Evolutionary conservation across 2,329 filamentous ascomycete species (phyloP), one percentile per base, ranked within the genome.

Genomic region (Aspergillus cejpii): DNA sequence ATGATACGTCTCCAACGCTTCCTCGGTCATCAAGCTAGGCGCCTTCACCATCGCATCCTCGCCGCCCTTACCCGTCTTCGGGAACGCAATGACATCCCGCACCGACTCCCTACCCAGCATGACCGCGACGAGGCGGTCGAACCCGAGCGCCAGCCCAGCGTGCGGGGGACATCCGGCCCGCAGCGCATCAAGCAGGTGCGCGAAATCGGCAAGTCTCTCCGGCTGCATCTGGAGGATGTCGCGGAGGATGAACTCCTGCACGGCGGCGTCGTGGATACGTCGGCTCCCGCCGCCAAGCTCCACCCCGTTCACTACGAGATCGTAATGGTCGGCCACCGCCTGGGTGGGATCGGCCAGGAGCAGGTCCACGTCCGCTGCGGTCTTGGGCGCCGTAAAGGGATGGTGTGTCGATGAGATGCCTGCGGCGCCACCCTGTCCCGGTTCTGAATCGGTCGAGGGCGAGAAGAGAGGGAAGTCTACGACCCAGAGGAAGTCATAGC

Each of bases 51-150:
- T 78, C 45, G 81, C 67, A 68, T 98, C 92, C 61, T 94, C 86
- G 0, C 92, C 86, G 0, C 91, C 90, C 63, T 83, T 89, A 49
- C 88, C 89, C 50, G 81, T 90, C 74, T 98, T 98, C 0, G 92
- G 94, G 61, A 98, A 98, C 0, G 90, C 90, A 66, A 98, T 96
- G 1, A 98, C 91, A 69, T 98, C 91, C 48, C 87, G 75, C 2
- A 98, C 84, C 1, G 84, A 89, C 8, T 84, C 76, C 24, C 78
- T 83, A 1, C 83, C 84, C 17, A 84, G 78, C 74, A 98, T 78
- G 1, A 95, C 72, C 0, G 91, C 84, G 29, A 92, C 76, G 39
- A 98, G 67, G 3, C 92, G 77, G 64, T 98, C 92, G 63, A 96
- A 95, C 0, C 92, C 92, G 12, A 98, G 72, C 0, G 92, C 92